Conservation (phyloP, 2,329 filamentous ascomycete genomes). For the Hymenoscyphus occultus region DNA sequence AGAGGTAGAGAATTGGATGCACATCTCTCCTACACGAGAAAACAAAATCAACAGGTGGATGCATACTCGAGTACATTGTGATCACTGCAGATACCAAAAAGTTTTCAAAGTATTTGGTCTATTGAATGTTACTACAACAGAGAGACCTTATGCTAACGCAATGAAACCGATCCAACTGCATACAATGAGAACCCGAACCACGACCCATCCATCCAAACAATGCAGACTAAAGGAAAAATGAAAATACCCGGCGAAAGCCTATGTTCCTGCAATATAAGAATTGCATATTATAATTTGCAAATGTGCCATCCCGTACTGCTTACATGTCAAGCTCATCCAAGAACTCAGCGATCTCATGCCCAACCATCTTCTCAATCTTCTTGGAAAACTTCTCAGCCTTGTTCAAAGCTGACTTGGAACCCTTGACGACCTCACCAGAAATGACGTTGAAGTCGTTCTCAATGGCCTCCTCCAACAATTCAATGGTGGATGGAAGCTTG, state of each 20-base stretch:
- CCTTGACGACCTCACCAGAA: slow-evolving; percentile 55
- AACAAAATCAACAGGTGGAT: no score
- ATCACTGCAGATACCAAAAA: neutral
- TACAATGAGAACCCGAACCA: slow-evolving; percentile 28
- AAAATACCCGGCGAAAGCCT: slow-evolving; percentile 18
- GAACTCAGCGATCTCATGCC: slow-evolving; percentile 60
- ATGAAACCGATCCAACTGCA: slow-evolving; percentile 35
- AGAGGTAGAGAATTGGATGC: no score
- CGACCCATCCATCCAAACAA: slow-evolving; percentile 33
- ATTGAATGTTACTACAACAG: slow-evolving; percentile 23
- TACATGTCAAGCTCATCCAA: slow-evolving; percentile 45
- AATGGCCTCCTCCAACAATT: slow-evolving; percentile 59
- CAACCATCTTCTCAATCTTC: slow-evolving; percentile 61
- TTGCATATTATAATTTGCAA: slow-evolving; percentile 21
- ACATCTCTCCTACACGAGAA: no score
- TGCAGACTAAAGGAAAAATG: slow-evolving; percentile 25
- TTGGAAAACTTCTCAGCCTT: slow-evolving; percentile 61
- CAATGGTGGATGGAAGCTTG: slow-evolving; percentile 51
- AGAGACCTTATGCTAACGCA: slow-evolving; percentile 22
- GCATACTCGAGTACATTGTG: no score
- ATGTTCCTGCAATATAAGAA: slow-evolving; percentile 22
- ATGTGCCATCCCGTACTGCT: slow-evolving; percentile 10
- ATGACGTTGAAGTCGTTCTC: slow-evolving; percentile 55
- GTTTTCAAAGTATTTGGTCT: slow-evolving; percentile 18
- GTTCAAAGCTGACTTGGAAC: slow-evolving; percentile 49